Conservation (phyloP, 2,329 filamentous ascomycete genomes). For the Trichoderma semiorbis region DNA sequence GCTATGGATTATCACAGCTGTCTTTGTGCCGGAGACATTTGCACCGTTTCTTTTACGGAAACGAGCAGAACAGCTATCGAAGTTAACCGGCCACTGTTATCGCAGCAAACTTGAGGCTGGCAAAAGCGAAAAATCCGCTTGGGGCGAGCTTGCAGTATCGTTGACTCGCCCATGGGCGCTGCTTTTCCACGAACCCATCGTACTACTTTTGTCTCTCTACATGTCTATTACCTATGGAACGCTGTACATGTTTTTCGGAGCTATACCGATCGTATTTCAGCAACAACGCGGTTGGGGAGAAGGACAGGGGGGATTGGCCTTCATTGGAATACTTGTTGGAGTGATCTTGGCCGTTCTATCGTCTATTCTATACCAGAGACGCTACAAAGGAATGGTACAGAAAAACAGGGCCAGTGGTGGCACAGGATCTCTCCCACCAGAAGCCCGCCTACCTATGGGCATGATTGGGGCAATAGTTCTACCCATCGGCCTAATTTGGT, state of each 20-base stretch:
- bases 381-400: not conserved
- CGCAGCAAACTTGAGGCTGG: not conserved
- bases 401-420: not conserved
- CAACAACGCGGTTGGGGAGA: conserved; percentile 71
- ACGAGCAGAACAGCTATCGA: not conserved
- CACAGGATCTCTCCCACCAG: conserved; percentile 26
- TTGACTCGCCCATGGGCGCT: not conserved
- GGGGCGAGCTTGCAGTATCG: not conserved
- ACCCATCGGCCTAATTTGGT: conserved; percentile 57
- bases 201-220: conserved; percentile 73
- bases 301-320: conserved; percentile 55
- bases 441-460: conserved; percentile 53
- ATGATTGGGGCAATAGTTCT: conserved; percentile 53
- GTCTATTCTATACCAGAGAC: not conserved
- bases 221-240: conserved; percentile 80
- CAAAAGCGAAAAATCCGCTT: not conserved
- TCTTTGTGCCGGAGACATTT: conserved; percentile 13
- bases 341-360: not conserved
- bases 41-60: not conserved
- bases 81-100: not conserved
- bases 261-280: conserved; percentile 75
- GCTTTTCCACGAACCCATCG: conserved; percentile 73
- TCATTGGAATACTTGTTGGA: conserved; percentile 34
- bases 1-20: conserved; percentile 47
- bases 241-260: conserved; percentile 86